phyloP scores from a whole-genome alignment of 371 early-diverging fungal species.

The Basidiobolus meristosporus region DNA sequence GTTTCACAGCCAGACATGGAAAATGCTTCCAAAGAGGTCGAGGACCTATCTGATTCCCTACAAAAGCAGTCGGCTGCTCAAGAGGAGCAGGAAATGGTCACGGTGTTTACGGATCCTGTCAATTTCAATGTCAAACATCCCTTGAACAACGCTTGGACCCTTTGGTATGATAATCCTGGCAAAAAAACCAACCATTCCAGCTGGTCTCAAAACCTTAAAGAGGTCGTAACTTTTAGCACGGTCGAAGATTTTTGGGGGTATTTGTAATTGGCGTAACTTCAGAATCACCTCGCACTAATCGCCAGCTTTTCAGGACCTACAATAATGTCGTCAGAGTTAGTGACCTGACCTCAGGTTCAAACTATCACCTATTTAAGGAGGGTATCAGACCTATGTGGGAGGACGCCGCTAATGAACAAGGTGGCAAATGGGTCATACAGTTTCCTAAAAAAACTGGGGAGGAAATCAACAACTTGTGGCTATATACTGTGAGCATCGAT shows the following conservation, averaged over 20 bases:
- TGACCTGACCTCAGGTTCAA: conserved; percentile 62
- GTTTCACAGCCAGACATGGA: too few species aligned
- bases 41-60: too few species aligned
- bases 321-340: conserved; percentile 74
- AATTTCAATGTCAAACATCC: conserved; percentile 77
- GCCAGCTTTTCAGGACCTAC: conserved; percentile 59
- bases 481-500: conserved; percentile 63
- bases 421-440: conserved; percentile 90
- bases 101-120: conserved; percentile 30
- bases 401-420: conserved; percentile 82
- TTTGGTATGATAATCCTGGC: conserved; percentile 85
- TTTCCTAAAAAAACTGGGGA: conserved; percentile 48
- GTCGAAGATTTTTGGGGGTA: conserved; percentile 96
- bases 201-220: conserved; percentile 82
- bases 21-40: too few species aligned
- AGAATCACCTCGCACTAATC: too few species aligned
- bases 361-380: conserved; percentile 93
- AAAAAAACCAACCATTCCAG: conserved; percentile 48
- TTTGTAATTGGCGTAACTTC: conserved; percentile 2
- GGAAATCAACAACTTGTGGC: conserved; percentile 70
- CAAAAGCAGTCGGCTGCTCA: too few species aligned
- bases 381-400: conserved; percentile 99
- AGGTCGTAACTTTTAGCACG: conserved; percentile 64
- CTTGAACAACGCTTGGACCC: conserved; percentile 72
- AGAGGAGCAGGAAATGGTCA: too few species aligned